Evolutionary conservation across 805 yeast species (phyloP), one percentile per base, ranked within the genome.

Genomic region (Priceomyces fermenticarens): DNA sequence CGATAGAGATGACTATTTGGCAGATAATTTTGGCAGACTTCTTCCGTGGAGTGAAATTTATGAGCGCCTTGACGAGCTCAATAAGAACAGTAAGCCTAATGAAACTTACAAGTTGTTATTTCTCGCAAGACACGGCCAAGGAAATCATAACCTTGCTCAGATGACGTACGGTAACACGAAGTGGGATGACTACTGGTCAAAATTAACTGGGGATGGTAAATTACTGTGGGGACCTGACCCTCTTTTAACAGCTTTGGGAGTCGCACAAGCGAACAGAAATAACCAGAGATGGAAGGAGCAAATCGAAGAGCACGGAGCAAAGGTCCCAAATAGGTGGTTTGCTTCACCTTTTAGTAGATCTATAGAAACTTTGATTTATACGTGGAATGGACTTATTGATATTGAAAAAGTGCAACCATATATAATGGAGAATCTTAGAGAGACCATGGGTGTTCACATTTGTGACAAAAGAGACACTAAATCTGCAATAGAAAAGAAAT

Each of bases 111-210:
- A 76, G 52, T 49, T 77, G 9, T 54, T 77, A 30, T 68, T 68
- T 43, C 59, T 75, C 28, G 79, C 75, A 4, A 65, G 81, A 38
- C 81, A 77, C 45, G 81, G 80, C 3, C 77, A 77, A 46, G 81
- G 81, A 2, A 74, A 50, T 51, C 81, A 77, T 50, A 77, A 77
- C 49, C 52, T 63, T 41, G 78, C 75, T 20, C 72, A 73, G 48
- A 38, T 60, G 12, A 61, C 59, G 38, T 75, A 75, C 49, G 81
- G 80, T 11, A 62, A 67, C 28, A 54, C 62, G 28, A 67, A 50
- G 10, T 75, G 79, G 79, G 67, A 73, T 42, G 63, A 61, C 34
- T 53, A 70, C 45, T 75, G 78, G 76, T 62, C 72, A 33, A 60
- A 58, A 32, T 41, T 62, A 26, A 56, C 62, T 34, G 77, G 77